Percentiles rank a stretch among this genome's conserved stretches.
Evolutionary conservation across 441 rosid genomes (phyloP).

Genomic region (Hypseocharis bilobata): DNA sequence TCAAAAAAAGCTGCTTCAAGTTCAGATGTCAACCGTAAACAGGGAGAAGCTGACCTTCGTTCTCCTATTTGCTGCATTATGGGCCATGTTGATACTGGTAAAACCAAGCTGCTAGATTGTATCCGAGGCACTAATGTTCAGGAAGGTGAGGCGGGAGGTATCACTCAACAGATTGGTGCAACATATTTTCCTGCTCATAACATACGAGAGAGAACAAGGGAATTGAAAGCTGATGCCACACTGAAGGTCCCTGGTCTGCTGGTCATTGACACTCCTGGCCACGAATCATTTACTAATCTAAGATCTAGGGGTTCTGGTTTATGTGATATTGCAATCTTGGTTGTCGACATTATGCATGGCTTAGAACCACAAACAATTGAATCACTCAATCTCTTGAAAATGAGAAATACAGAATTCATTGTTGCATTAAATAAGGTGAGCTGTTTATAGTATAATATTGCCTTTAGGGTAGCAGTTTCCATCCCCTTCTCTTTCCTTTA

Average conservation of each 20-base stretch:
- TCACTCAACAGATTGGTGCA: slow-evolving; percentile 97
- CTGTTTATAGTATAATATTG: background rate
- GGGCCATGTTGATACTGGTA: slow-evolving; percentile 99
- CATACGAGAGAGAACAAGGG: slow-evolving; percentile 92
- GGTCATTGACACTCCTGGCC: slow-evolving; percentile 98
- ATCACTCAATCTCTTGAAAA: slow-evolving; percentile 76
- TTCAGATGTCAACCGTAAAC: slow-evolving; percentile 29
- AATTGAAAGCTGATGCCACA: slow-evolving; percentile 82
- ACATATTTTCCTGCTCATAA: slow-evolving; percentile 88
- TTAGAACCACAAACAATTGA: slow-evolving; percentile 90
- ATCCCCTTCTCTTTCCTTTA: background rate
- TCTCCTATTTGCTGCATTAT: slow-evolving; percentile 95
- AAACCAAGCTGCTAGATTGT: slow-evolving; percentile 89
- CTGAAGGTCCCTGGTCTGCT: slow-evolving; percentile 87
- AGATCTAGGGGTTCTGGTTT: slow-evolving; percentile 88
- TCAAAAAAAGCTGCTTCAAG: slow-evolving; percentile 30
- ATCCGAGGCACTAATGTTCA: slow-evolving; percentile 94
- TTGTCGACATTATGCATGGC: slow-evolving; percentile 94
- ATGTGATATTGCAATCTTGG: slow-evolving; percentile 95
- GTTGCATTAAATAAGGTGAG: slow-evolving; percentile 84
- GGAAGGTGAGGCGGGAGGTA: slow-evolving; percentile 99
- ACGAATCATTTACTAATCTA: slow-evolving; percentile 82
- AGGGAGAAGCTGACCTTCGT: slow-evolving; percentile 57
- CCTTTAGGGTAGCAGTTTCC: background rate
- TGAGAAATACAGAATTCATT: slow-evolving; percentile 84